Evolutionary conservation across 192 early-diverging fungal genomes (phyloP).

Genomic region (Tieghemiomyces parasiticus): DNA sequence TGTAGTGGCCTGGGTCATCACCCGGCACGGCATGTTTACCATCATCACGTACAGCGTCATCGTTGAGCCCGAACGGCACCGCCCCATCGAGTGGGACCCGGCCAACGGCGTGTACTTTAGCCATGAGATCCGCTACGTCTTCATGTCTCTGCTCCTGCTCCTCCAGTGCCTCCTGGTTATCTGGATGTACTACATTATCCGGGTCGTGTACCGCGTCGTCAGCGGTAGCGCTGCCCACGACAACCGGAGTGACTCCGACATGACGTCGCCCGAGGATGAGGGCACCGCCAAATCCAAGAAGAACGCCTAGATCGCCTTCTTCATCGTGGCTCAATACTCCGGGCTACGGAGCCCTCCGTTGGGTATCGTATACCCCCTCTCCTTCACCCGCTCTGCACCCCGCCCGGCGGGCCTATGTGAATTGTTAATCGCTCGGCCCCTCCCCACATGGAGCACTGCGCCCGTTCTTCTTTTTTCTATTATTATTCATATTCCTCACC

Average conservation of each 20-base stretch:
- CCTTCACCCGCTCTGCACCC: too few species aligned
- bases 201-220: slow-evolving; percentile 14
- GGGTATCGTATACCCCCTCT: too few species aligned
- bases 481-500: too few species aligned
- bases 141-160: slow-evolving; percentile 13
- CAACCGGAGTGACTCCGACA: slow-evolving; percentile 12
- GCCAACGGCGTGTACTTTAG: slow-evolving; percentile 18
- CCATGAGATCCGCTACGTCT: neutral
- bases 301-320: too few species aligned
- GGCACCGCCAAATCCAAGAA: too few species aligned
- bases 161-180: slow-evolving; percentile 18
- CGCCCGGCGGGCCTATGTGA: too few species aligned
- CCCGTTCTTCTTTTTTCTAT: too few species aligned
- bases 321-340: too few species aligned
- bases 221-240: slow-evolving; percentile 16
- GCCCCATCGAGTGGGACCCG: slow-evolving; percentile 27
- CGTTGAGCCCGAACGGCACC: slow-evolving; percentile 38
- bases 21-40: slow-evolving; percentile 57
- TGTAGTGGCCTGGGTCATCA: slow-evolving; percentile 55
- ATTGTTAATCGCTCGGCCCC: too few species aligned
- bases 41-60: slow-evolving; percentile 39
- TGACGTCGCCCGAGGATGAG: too few species aligned
- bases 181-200: slow-evolving; percentile 19
- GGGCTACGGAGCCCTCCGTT: too few species aligned
- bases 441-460: too few species aligned